Evolutionary conservation across 768 basidiomycete genomes (phyloP), one percentile per base, ranked within the genome.

Genomic region (Agrocybe praecox): DNA sequence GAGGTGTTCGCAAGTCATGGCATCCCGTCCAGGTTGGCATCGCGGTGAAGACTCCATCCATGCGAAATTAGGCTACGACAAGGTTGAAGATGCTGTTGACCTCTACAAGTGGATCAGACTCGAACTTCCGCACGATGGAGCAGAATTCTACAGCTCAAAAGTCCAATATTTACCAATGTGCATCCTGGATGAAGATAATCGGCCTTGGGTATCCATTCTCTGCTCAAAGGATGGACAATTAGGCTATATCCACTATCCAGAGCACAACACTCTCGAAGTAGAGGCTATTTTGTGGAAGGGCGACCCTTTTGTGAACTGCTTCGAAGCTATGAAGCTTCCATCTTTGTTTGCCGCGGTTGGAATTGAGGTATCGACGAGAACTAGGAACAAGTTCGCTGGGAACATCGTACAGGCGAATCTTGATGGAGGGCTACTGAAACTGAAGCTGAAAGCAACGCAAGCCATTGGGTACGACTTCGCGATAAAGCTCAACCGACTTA

Each of bases 371-470:
- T 67, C 75, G 12, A 84, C 84, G 1, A 68, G 87, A 29, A 66
- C 84, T 57, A 74, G 87, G 60, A 87, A 87, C 61, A 87, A 87
- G 67, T 81, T 87, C 53, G 82, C 84, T 0, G 86, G 87, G 5
- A 62, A 65, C 12, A 68, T 83, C 15, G 62, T 67, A 1, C 71
- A 68, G 18, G 60, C 77, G 10, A 62, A 68, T 22, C 60, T 69
- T 45, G 51, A 64, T 7, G 75, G 68, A 19, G 34, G 60, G 10
- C 29, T 68, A 5, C 54, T 78, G 33, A 53, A 67, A 6, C 64
- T 87, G 12, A 72, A 79, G 23, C 43, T 85, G 9, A 52, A 60
- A 1, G 81, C 87, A 17, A 76, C 82, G 57, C 74, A 87, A 60
- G 79, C 85, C 14, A 65, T 87, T 23, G 84, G 85, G 85, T 85